Base-by-base conservation (phyloP, 1,284 basidiomycete species). In the Malassezia globosa region DNA sequence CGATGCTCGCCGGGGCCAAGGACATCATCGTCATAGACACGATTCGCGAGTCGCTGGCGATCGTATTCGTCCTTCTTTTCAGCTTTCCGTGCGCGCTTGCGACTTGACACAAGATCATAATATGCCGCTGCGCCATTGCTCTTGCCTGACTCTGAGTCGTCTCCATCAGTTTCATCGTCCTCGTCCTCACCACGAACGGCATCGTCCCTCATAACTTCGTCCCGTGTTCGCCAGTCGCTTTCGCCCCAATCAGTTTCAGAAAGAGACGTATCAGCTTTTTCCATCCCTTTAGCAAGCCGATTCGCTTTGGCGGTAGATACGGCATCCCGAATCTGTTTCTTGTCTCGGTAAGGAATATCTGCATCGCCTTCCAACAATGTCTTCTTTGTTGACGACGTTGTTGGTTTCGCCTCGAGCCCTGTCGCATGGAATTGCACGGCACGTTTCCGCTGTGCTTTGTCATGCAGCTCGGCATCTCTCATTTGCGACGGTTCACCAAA, bases 261-360 rank as follows among this genome's bases (percentile, higher is more conserved):
- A 8, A 56, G 27, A 4, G 39, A 26, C 29, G 49, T 50, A 21
- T 61, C 55, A n/a, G 54, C 38, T 2, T 50, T 22, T 27, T 43
- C 34, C 31, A 24, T 14, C 13, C 13, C 27, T 37, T 61, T 64
- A 22, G 58, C 55, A 21, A 56, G 55, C 10, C 55, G 46, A 19
- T 55, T 55, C n/a, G 63, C 58, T 42, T 65, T 63, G 39, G 66
- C 55, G n/a, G 55, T 50, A 37, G 60, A 60, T 18, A 71, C 66
- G 6, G 59, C 65, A 16, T 54, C 54, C 37, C 67, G 50, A 41
- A 61, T 66, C 36, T 65, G 55, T 21, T 62, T 59, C 13, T 60
- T 46, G 31, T 71, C 68, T 16, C 67, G 61, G 52, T 69, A 71
- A 3, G 68, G 68, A 18, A 71, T 69, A 39, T 71, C 68, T 13